phyloP scores from a whole-genome alignment of 495 filamentous ascomycete species.

The Clavariopsis aquatica region DNA sequence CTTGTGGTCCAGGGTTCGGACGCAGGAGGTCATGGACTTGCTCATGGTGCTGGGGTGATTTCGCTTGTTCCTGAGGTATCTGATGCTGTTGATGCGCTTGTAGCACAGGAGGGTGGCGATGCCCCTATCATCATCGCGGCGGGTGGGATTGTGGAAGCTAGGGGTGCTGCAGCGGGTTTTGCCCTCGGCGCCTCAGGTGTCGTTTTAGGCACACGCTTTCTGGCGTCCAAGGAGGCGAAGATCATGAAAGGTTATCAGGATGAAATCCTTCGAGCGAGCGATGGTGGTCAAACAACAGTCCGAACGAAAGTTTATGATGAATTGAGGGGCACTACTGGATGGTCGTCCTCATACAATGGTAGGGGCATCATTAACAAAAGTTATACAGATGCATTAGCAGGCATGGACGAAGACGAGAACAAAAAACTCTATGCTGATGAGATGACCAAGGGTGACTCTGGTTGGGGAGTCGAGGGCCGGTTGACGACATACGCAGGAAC shows the following conservation, averaged over 20 bases:
- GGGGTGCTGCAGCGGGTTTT: constrained; percentile 64
- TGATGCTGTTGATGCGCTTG: constrained; percentile 53
- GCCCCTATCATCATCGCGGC: constrained; percentile 60
- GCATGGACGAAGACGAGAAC: constrained; percentile 59
- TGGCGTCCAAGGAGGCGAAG: constrained; percentile 64
- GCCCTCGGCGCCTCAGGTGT: constrained; percentile 67
- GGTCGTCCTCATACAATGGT: constrained; percentile 66
- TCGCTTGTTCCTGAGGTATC: constrained; percentile 59
- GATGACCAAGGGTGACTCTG: constrained; percentile 52
- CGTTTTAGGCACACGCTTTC: constrained; percentile 72
- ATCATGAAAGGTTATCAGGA: constrained; percentile 62
- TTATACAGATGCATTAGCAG: constrained; percentile 58
- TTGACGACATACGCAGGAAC: constrained; percentile 71
- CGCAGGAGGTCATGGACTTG: constrained; percentile 72
- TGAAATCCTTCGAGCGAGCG: constrained; percentile 59
- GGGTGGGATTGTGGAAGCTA: constrained; percentile 69
- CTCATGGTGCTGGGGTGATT: constrained; percentile 59
- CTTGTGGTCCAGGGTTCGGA: constrained; percentile 73
- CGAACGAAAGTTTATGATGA: constrained; percentile 71
- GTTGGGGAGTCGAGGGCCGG: constrained; percentile 64
- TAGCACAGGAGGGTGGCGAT: neutral
- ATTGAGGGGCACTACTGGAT: constrained; percentile 65
- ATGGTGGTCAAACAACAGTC: constrained; percentile 65
- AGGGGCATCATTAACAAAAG: constrained; percentile 64
- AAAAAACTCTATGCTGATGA: constrained; percentile 60